Base-by-base conservation (phyloP, 768 basidiomycete species). In the Amanita pallidorosea region DNA sequence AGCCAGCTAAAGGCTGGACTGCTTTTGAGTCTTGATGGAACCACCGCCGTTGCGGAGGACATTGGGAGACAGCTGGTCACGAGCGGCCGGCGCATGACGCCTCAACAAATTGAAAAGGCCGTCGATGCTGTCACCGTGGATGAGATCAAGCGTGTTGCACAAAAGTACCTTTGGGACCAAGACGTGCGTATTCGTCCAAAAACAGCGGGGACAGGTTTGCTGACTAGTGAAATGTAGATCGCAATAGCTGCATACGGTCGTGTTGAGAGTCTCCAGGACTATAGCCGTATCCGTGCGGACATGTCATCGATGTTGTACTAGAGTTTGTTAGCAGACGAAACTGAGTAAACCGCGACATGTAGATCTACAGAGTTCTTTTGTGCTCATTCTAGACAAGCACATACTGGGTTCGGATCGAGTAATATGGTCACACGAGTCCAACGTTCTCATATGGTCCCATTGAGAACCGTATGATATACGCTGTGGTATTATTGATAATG, bases 51-150 rank as follows among this genome's bases (percentile, higher is more conserved):
- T 55, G 95, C 96, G 31, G 96, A 99, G 73, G 96, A 99, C 61
- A 93, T 98, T 67, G 95, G 96, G n/a, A 74, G 94, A 59, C 95
- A 97, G 65, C 77, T 99, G 54, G 89, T 99, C 54, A 98, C 95
- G 31, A 91, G 83, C 55, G 96, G 96, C 50, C 83, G 76, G 56
- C 76, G 96, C 60, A 76, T 87, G 70, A 87, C 93, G 15, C 95
- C 96, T 45, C 79, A 84, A 65, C 91, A 99, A 70, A 92, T 94
- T 56, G 96, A 97, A 75, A 76, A 76, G 51, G 90, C 91, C 22
- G 81, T 98, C 41, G 92, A 98, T 63, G 84, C 86, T 20, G 91
- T 99, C 50, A 83, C 81, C 20, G 70, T 81, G 27, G 87, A 81
- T 17, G 93, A 97, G 65, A 92, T 99, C 68, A 85, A 87, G 74